These are phyloP conservation scores for Sanguinoderma infundibulare DNA, from an alignment of 1,284 basidiomycete species.

Conservation along the genomic window DNA sequence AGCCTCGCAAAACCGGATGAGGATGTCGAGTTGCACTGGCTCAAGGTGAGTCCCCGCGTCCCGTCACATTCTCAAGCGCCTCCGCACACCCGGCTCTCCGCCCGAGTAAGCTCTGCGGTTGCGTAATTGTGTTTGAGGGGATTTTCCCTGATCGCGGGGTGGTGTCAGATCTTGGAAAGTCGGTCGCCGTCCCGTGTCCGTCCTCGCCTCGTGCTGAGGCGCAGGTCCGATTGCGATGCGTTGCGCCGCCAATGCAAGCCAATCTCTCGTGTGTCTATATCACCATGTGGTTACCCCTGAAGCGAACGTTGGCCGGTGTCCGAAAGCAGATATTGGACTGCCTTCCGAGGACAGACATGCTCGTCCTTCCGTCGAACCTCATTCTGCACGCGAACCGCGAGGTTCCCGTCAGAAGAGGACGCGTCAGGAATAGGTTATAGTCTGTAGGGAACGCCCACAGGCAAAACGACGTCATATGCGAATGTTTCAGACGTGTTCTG, in stretches of 20 bases:
- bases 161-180: not conserved
- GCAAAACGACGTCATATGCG: not conserved
- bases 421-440: not conserved
- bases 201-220: not conserved
- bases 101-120: not conserved
- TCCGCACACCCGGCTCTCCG: not conserved
- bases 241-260: not conserved
- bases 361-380: not conserved
- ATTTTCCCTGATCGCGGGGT: not conserved
- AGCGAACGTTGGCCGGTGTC: not conserved
- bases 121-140: not conserved
- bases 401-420: not conserved
- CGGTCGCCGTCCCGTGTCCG: not conserved
- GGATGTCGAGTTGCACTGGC: constrained; percentile 91
- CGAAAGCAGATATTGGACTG: not conserved
- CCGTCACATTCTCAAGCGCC: not conserved
- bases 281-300: not conserved
- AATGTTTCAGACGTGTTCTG: not conserved
- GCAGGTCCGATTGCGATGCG: not conserved
- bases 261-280: not conserved
- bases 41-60: constrained; percentile 57
- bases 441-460: not conserved
- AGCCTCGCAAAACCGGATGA: constrained; percentile 86
- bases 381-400: not conserved
- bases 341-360: not conserved